Conservation (phyloP, 1,139 yeast genomes). For the Hemisphaericaspora subhashii region DNA sequence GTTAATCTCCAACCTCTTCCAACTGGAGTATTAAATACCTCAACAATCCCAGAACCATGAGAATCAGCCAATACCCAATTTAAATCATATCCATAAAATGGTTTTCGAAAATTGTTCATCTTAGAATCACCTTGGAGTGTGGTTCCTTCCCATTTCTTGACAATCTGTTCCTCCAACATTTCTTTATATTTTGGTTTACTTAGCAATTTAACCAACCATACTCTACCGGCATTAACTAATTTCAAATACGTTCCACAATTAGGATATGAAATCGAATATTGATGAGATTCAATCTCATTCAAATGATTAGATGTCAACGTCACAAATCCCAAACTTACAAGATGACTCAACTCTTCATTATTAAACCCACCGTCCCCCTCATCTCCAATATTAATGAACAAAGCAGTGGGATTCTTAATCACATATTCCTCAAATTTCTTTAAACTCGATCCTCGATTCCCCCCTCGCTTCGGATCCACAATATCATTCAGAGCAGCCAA, state of each 20-base stretch:
- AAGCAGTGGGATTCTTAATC: conserved; percentile 28
- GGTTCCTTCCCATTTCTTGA: conserved; percentile 50
- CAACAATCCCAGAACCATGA: conserved; percentile 67
- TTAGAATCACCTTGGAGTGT: conserved; percentile 27
- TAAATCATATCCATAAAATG: conserved; percentile 59
- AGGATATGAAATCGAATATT: conserved; percentile 57
- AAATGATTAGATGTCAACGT: conserved; percentile 52
- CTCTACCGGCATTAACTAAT: conserved; percentile 46
- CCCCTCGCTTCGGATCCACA: background rate
- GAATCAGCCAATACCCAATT: conserved; percentile 67
- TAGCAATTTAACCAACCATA: conserved; percentile 50
- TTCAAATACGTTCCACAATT: conserved; percentile 58
- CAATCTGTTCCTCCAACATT: conserved; percentile 48
- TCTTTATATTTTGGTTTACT: conserved; percentile 51
- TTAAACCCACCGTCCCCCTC: conserved; percentile 18
- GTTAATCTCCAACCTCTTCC: conserved; percentile 72
- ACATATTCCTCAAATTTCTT: conserved; percentile 27
- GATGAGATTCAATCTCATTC: conserved; percentile 45
- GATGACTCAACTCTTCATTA: conserved; percentile 26
- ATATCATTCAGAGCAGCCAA: background rate
- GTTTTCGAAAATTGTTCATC: conserved; percentile 50
- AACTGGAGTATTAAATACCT: conserved; percentile 66
- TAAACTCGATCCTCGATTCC: conserved; percentile 15
- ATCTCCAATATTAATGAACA: conserved; percentile 27
- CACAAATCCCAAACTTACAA: conserved; percentile 55